Base-by-base conservation (phyloP, 1,284 basidiomycete genomes). In the Xerocomus minutiporus region DNA sequence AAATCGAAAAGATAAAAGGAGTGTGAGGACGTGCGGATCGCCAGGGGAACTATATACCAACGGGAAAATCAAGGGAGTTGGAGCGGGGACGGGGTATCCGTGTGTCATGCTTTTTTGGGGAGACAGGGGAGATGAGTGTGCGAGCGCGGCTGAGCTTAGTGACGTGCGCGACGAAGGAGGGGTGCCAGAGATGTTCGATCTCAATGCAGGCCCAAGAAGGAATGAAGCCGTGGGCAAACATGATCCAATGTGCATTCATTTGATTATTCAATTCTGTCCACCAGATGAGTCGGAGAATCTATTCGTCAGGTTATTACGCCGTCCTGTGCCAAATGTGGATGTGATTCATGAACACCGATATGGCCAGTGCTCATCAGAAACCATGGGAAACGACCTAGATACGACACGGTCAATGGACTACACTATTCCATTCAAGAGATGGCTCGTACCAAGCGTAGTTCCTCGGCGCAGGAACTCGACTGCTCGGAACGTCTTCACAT, bases 391-490 rank as follows among this genome's bases (percentile, higher is more conserved):
- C 4, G n/a, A 49, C 26, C 61, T 61, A 48, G 36, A 50, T 36
- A 39, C 12, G 29, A 32, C 32, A 39, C 2, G 8, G 50, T 67
- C 38, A 67, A 55, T 36, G 9, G 0, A 26, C 49, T 43, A 40
- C 32, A 8, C 46, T 46, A 48, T 17, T 17, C 41, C 36, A 9
- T 20, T 17, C 36, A 38, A 23, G 32, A 39, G n/a, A 40, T 34
- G 15, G 12, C 41, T 59, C 64, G 4, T 53, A 63, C 62, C 63
- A 52, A 50, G 39, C 32, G 47, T 23, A 46, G 23, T 38, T 31
- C 41, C 26, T 39, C 28, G 34, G 23, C 17, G 26, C 34, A 52
- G 39, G 46, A 42, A 25, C 35, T 36, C 11, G 42, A 42, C 44
- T 31, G 32, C 29, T 12, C 39, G n/a, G 29, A 48, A 39, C 40